phyloP scores from a whole-genome alignment of 495 filamentous ascomycete genomes.

The Halenospora varia region DNA sequence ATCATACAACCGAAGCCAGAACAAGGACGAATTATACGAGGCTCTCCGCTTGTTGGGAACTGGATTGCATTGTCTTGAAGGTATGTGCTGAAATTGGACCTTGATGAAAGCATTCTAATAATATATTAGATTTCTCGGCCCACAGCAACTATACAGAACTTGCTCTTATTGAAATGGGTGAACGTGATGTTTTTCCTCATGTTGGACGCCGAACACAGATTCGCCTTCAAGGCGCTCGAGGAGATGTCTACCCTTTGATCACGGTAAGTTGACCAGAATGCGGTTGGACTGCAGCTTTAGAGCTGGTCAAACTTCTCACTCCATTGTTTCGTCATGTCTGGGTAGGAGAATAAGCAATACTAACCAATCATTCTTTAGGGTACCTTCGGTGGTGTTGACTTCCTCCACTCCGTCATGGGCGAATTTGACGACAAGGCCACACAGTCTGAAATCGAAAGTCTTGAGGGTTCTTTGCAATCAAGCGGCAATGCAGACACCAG shows the following conservation, averaged over 20 bases:
- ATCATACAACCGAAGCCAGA: conserved; percentile 53
- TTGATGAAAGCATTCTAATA: conserved; percentile 78
- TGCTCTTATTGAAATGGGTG: conserved; percentile 78
- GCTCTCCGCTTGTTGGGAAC: conserved; percentile 82
- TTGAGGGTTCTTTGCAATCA: conserved; percentile 69
- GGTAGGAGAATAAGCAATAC: not conserved
- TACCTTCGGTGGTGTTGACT: conserved; percentile 92
- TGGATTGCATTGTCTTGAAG: conserved; percentile 82
- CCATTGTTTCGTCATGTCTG: not conserved
- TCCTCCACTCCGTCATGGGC: conserved; percentile 86
- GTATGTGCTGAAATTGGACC: conserved; percentile 32
- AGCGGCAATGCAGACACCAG: conserved; percentile 54
- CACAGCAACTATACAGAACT: conserved; percentile 91
- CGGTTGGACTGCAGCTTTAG: too few species aligned
- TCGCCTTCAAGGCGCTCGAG: conserved; percentile 56
- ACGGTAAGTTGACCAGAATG: conserved; percentile 35
- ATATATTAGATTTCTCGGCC: conserved; percentile 82
- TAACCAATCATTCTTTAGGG: conserved; percentile 33
- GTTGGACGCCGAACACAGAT: conserved; percentile 69
- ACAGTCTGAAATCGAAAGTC: conserved; percentile 78
- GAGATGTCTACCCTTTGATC: conserved; percentile 69
- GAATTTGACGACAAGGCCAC: conserved; percentile 85
- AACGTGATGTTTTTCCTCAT: conserved; percentile 76
- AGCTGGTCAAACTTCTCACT: too few species aligned
- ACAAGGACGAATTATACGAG: conserved; percentile 76